phyloP scores from a whole-genome alignment of 208 protist genomes.

The Leishmania turanica region DNA sequence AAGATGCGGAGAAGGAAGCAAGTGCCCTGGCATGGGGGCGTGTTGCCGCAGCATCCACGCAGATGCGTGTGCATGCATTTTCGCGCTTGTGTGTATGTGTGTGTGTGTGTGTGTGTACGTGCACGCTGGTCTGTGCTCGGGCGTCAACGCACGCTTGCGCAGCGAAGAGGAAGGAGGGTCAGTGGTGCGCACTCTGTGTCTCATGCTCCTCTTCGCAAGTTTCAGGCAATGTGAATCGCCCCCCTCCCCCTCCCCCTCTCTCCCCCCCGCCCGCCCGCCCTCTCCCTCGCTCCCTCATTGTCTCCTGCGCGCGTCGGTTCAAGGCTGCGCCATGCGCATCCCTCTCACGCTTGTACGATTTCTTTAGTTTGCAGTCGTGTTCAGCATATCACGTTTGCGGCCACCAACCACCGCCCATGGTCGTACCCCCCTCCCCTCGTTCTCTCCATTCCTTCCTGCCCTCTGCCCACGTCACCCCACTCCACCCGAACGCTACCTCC shows the following conservation, averaged over 20 bases:
- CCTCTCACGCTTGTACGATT: neutral
- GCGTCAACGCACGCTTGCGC: neutral
- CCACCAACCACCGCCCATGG: neutral
- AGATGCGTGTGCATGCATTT: neutral
- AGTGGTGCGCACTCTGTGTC: neutral
- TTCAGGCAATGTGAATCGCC: neutral
- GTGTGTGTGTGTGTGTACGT: conserved; percentile 7
- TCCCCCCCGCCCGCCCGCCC: neutral
- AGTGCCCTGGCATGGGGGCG: neutral
- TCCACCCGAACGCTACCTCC: neutral
- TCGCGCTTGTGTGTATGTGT: neutral
- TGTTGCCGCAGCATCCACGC: neutral
- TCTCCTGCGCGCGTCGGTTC: neutral
- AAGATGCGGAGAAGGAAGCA: too few relatives aligned
- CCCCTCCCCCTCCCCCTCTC: neutral
- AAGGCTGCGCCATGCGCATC: neutral
- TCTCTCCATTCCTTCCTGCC: neutral
- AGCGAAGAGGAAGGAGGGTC: neutral
- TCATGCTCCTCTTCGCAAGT: neutral
- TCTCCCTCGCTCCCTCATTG: neutral
- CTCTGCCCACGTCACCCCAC: neutral
- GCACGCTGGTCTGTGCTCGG: neutral
- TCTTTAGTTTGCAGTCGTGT: neutral
- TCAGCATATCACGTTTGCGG: neutral
- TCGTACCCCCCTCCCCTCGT: too few relatives aligned